Conservation (phyloP, 1,284 basidiomycete genomes). For the Pyrrhoderma lamaoense region DNA sequence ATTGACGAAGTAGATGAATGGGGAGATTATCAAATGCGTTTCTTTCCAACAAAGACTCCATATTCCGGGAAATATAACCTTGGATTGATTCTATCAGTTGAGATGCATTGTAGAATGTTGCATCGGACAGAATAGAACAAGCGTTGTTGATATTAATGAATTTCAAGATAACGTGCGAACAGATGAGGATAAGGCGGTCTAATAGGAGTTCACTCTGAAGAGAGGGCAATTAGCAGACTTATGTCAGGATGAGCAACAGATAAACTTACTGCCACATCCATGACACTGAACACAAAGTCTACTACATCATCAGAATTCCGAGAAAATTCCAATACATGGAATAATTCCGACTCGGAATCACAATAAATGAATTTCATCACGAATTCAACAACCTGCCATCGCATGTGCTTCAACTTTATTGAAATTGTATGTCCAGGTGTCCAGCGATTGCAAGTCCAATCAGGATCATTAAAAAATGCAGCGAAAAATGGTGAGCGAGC, state of each 20-base stretch:
- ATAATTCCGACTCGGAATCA: conserved; percentile 68
- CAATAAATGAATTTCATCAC: conserved; percentile 79
- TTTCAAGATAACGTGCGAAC: conserved; percentile 67
- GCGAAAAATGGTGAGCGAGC: conserved; percentile 83
- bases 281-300: conserved; percentile 84
- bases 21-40: conserved; percentile 76
- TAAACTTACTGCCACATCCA: conserved; percentile 70
- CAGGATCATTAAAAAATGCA: conserved; percentile 78
- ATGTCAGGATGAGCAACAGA: conserved; percentile 1
- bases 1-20: conserved; percentile 56
- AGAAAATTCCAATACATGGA: conserved; percentile 44
- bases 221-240: not conserved
- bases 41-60: conserved; percentile 85
- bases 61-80: conserved; percentile 74
- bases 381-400: conserved; percentile 70
- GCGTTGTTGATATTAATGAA: conserved; percentile 75
- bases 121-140: conserved; percentile 77
- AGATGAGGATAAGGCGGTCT: conserved; percentile 78
- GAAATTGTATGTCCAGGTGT: conserved; percentile 47
- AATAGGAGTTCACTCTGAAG: conserved; percentile 81
- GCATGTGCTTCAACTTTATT: conserved; percentile 69
- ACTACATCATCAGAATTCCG: conserved; percentile 70
- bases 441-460: conserved; percentile 66
- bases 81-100: conserved; percentile 72
- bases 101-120: conserved; percentile 69